Percentiles rank a stretch among this genome's conserved stretches.
These are phyloP conservation scores for Geosiphon pyriformis DNA, from an alignment of 192 early-diverging fungal genomes.

Conservation along the genomic window DNA sequence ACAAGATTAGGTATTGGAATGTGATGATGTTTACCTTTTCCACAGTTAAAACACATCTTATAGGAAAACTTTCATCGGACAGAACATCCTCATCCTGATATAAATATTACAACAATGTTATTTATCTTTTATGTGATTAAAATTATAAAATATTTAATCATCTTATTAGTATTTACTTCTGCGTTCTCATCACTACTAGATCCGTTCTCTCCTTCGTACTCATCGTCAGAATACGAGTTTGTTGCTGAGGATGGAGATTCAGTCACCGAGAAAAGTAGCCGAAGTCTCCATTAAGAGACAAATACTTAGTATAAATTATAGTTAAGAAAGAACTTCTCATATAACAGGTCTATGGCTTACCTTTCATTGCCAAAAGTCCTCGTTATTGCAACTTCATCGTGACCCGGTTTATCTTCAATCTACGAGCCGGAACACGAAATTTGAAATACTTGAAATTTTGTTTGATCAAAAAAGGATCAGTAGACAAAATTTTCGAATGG, in stretches of 20 bases:
- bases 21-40: conserved; percentile 51
- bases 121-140: background rate
- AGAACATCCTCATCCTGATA: conserved; percentile 55
- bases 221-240: background rate
- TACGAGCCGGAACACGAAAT: conserved; percentile 24
- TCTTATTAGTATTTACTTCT: conserved; percentile 27
- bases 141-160: background rate
- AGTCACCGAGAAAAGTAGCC: conserved; percentile 25
- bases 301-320: background rate
- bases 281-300: background rate
- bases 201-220: conserved; percentile 14
- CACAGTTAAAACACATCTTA: conserved; percentile 75
- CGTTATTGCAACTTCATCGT: conserved; percentile 73
- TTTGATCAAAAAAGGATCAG: background rate
- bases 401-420: conserved; percentile 75
- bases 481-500: background rate
- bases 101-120: background rate
- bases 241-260: conserved; percentile 22
- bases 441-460: background rate
- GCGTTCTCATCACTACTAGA: conserved; percentile 44
- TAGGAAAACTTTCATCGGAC: conserved; percentile 53
- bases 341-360: conserved; percentile 38
- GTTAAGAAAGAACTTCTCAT: conserved; percentile 10
- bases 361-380: conserved; percentile 88
- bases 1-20: background rate